Percentiles rank a stretch among this genome's conserved stretches.
These are phyloP conservation scores for Musa balbisiana DNA, from an alignment of 202 grass and related monocot species.

Conservation along the genomic window DNA sequence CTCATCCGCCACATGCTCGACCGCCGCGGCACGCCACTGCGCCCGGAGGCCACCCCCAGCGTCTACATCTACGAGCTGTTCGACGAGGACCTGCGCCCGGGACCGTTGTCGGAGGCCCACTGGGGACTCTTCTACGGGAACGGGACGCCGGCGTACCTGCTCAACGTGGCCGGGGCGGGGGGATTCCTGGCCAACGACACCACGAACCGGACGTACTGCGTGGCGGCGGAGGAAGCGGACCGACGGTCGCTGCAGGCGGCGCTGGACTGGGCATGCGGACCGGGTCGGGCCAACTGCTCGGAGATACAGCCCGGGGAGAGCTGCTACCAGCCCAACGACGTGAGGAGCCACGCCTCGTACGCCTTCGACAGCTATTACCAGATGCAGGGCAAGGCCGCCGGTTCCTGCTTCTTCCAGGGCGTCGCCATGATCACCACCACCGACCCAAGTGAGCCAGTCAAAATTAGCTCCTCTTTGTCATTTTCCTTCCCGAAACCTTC, in stretches of 20 bases:
- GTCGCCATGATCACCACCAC: conserved; percentile 85
- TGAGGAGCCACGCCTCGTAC: conserved; percentile 73
- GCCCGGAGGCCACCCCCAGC: conserved; percentile 52
- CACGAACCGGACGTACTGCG: conserved; percentile 74
- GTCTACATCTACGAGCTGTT: conserved; percentile 92
- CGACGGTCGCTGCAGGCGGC: conserved; percentile 76
- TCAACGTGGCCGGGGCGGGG: conserved; percentile 50
- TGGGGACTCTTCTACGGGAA: conserved; percentile 94
- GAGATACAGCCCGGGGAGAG: conserved; percentile 73
- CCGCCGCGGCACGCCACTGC: conserved; percentile 66
- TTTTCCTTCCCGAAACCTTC: background rate
- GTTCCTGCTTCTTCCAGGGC: conserved; percentile 91
- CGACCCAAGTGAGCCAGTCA: conserved; percentile 66
- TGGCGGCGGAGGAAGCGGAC: conserved; percentile 67
- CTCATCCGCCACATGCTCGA: conserved; percentile 80
- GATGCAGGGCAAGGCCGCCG: conserved; percentile 52
- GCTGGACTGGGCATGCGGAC: conserved; percentile 93
- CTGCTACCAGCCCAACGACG: conserved; percentile 77
- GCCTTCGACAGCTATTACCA: conserved; percentile 92
- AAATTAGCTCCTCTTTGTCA: background rate
- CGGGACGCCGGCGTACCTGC: conserved; percentile 76
- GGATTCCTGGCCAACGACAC: conserved; percentile 84
- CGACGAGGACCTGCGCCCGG: conserved; percentile 79
- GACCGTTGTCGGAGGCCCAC: conserved; percentile 72
- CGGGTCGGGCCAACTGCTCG: conserved; percentile 69